Base-by-base conservation (phyloP, 2,329 filamentous ascomycete species). In the Chaetomium strumarium region DNA sequence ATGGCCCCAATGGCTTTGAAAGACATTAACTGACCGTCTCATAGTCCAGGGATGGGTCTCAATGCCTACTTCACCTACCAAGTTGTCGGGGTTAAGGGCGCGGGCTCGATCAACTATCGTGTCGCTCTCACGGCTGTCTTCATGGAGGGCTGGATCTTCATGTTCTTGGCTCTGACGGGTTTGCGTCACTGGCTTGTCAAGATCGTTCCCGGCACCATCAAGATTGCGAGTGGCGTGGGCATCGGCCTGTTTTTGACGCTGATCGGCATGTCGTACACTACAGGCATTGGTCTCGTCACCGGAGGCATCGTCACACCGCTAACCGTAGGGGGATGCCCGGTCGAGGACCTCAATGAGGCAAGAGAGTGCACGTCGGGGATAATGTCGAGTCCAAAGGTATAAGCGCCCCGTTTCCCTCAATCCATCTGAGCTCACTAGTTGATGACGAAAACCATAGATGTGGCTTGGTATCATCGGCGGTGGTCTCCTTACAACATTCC, bases 401-500 rank as follows among this genome's bases (percentile, higher is more conserved):
- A 70, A 12, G 9, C 50, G 5, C 24, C n/a, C 7, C 11, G 11
- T 19, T 33, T 17, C 14, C 17, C 37, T 3, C 3, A 5, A 19
- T n/a, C 4, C 13, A 1, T 34, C 9, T 12, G 11, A 46, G 1
- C n/a, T 19, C 13, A 5, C 31, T 11, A 37, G 46, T 58, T 24
- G 57, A 53, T 24, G 57, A 53, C 24, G 5, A 13, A 17, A 12
- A n/a, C 20, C 24, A 12, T n/a, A 84, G 81, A 73, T 95, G 77
- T 96, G 90, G 90, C 80, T 95, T 49, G 90, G 88, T 11, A 85
- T 95, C 58, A 84, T 90, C 64, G 82, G 85, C 49, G 88, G 90
- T 13, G 88, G 89, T 33, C 75, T 95, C 42, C 68, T 95, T 36
- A 92, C 89, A 0, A 83, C 86, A 5, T 79, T 92, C 59, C 80